phyloP scores from a whole-genome alignment of 805 yeast genomes.

The Pichia eremophila region DNA sequence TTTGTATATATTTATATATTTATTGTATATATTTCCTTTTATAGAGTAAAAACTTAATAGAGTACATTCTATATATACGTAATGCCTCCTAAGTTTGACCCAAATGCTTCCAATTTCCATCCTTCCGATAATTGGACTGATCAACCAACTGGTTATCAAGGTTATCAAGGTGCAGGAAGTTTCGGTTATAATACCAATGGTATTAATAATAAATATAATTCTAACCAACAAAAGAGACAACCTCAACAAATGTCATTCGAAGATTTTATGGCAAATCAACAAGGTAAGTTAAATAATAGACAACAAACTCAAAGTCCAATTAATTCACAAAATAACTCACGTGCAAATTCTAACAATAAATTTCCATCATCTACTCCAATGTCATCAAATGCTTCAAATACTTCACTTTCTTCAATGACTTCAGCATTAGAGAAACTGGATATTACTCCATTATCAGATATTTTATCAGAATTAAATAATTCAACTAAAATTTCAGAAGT shows the following conservation, averaged over 20 bases:
- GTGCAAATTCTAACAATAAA: constrained; percentile 9
- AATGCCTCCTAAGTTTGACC: constrained; percentile 35
- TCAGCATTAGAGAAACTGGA: constrained; percentile 56
- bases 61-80: not conserved
- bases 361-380: constrained; percentile 16
- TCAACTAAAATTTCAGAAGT: constrained; percentile 47
- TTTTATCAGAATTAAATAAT: constrained; percentile 41
- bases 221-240: constrained; percentile 11
- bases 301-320: constrained; percentile 13
- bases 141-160: constrained; percentile 7
- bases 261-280: constrained; percentile 30
- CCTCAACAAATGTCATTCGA: constrained; percentile 33
- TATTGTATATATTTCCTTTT: too few species aligned
- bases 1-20: too few species aligned
- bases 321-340: constrained; percentile 25
- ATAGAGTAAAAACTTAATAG: too few species aligned
- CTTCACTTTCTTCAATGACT: constrained; percentile 67
- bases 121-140: constrained; percentile 22
- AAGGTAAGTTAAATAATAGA: constrained; percentile 7
- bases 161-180: constrained; percentile 1
- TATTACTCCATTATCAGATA: constrained; percentile 56
- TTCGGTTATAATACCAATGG: constrained; percentile 2
- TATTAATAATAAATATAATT: constrained; percentile 10
- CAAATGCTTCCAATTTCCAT: constrained; percentile 24
- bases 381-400: constrained; percentile 36